Conservation (phyloP, 345 rosid species). For the Citrus maxima region DNA sequence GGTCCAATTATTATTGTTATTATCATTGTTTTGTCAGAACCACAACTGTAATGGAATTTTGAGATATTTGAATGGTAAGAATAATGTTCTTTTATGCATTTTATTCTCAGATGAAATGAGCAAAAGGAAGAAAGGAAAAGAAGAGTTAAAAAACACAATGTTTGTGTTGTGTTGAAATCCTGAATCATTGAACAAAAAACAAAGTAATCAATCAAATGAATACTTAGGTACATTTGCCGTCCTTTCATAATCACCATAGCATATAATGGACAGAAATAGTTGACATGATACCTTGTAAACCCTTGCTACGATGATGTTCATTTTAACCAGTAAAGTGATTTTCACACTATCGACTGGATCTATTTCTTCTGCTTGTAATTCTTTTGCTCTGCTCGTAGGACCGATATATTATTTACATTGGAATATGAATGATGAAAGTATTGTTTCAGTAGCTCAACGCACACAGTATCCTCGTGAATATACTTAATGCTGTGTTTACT, state of each 20-base stretch:
- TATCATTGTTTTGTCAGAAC: background rate
- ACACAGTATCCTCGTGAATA: slow-evolving; percentile 10
- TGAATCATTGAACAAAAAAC: background rate
- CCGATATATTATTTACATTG: background rate
- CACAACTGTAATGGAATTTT: background rate
- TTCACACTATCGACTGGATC: background rate
- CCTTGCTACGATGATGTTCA: background rate
- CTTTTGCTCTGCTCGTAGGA: background rate
- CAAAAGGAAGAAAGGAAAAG: background rate
- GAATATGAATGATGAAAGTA: background rate
- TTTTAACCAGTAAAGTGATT: background rate
- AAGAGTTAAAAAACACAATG: no score
- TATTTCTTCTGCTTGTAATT: background rate
- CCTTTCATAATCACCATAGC: background rate
- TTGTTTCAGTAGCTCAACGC: background rate
- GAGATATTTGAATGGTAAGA: background rate
- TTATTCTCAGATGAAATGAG: background rate
- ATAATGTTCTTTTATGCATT: background rate
- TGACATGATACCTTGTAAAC: background rate
- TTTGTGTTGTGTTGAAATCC: background rate
- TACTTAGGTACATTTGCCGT: background rate
- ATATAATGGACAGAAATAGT: background rate
- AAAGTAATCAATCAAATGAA: background rate
- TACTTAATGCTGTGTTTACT: no score
- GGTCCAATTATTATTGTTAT: background rate